Conservation (phyloP, 2,329 filamentous ascomycete species). For the Aspergillus carbonarius region DNA sequence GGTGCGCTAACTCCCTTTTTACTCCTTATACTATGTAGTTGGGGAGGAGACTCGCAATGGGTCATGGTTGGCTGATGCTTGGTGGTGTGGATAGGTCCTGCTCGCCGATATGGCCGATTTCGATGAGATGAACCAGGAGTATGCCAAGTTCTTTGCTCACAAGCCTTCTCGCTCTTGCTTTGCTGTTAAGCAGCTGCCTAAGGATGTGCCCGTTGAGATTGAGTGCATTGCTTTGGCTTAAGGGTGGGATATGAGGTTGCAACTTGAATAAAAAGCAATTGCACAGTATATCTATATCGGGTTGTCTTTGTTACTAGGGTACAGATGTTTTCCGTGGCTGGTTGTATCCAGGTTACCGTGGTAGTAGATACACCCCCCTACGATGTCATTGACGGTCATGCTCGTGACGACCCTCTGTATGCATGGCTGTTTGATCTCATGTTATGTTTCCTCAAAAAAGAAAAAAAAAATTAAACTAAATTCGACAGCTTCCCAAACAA, state of each 20-base stretch:
- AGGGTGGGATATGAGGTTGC: neutral
- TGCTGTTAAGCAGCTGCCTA: slow-evolving; percentile 62
- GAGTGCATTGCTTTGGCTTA: slow-evolving; percentile 61
- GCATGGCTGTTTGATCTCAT: neutral
- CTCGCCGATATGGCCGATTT: slow-evolving; percentile 90
- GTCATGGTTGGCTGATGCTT: neutral
- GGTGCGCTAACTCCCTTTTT: slow-evolving; percentile 32
- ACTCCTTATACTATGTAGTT: neutral
- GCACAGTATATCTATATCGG: too few species aligned
- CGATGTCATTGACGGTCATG: neutral
- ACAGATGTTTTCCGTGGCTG: neutral
- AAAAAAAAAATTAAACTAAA: neutral
- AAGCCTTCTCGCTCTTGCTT: slow-evolving; percentile 65
- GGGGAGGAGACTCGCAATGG: neutral
- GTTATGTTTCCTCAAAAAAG: neutral
- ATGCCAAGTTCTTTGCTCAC: slow-evolving; percentile 67
- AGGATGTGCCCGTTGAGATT: slow-evolving; percentile 64
- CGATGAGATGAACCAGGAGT: slow-evolving; percentile 72
- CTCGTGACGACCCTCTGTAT: neutral
- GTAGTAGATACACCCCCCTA: neutral
- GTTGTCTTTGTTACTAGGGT: neutral
- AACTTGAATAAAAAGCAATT: too few species aligned
- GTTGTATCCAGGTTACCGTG: too few species aligned
- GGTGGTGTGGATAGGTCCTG: slow-evolving; percentile 60
- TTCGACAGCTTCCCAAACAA: neutral